A percentile compares a stretch with the other conserved stretches of the same genome.
Evolutionary conservation across 352 stramenopile species (phyloP).

Genomic region (Pythium volutum): DNA sequence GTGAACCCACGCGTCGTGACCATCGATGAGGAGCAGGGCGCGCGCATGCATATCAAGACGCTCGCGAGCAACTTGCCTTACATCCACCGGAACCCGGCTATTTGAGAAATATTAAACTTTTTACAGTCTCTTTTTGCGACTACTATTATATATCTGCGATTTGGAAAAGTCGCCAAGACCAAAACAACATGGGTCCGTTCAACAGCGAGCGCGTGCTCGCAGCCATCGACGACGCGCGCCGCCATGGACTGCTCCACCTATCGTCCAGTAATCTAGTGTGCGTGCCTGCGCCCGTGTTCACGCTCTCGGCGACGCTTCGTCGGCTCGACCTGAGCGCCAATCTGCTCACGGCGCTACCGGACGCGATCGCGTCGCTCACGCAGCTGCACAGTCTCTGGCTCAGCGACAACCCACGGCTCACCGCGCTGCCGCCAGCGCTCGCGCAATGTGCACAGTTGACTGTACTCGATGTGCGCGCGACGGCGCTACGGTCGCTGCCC

Average conservation of each 20-base stretch:
- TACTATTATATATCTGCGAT: not conserved
- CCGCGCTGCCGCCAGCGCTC: conserved; percentile 47
- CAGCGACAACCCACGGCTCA: conserved; percentile 78
- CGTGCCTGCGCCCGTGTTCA: conserved; percentile 33
- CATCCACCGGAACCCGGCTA: conserved; percentile 92
- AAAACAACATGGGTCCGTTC: conserved; percentile 24
- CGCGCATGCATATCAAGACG: conserved; percentile 86
- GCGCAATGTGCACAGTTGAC: conserved; percentile 59
- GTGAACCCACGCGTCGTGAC: conserved; percentile 81
- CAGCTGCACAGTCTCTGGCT: conserved; percentile 78
- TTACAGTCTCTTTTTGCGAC: not conserved
- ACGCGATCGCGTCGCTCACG: conserved; percentile 48
- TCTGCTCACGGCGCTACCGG: conserved; percentile 50
- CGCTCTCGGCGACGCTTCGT: conserved; percentile 37
- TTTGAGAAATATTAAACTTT: conserved; percentile 36
- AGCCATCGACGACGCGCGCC: conserved; percentile 58
- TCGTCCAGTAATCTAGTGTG: conserved; percentile 39
- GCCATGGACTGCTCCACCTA: conserved; percentile 59
- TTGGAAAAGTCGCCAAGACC: conserved; percentile 8
- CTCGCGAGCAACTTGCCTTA: conserved; percentile 91
- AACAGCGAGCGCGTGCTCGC: conserved; percentile 32
- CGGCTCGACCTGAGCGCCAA: conserved; percentile 87
- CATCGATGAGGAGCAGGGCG: conserved; percentile 87
- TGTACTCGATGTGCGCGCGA: conserved; percentile 70
- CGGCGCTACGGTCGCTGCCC: conserved; percentile 58